Percentiles rank a stretch among this genome's conserved stretches.
These are phyloP conservation scores for Hypomyces perniciosus DNA, from an alignment of 2,329 filamentous ascomycete genomes.

Conservation along the genomic window DNA sequence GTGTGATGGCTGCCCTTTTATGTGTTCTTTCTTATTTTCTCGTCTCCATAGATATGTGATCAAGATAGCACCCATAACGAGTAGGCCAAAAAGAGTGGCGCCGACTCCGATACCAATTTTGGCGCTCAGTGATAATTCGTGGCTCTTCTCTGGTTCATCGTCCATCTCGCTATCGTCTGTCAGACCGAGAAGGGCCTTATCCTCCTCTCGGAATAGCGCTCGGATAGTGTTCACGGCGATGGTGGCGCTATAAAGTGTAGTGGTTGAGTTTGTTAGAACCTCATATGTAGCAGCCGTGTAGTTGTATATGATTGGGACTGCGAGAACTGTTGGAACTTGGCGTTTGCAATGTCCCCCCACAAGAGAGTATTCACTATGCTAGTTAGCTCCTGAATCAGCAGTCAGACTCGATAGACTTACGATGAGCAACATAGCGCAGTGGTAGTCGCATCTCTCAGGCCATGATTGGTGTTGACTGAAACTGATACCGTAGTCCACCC, in stretches of 20 bases:
- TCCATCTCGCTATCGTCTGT: conserved; percentile 27
- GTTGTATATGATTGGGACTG: conserved; percentile 32
- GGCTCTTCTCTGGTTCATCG: conserved; percentile 13
- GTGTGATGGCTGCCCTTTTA: conserved; percentile 9
- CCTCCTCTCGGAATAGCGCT: conserved; percentile 32
- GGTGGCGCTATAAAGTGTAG: conserved; percentile 32
- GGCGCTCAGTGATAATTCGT: conserved; percentile 24
- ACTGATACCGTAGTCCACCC: conserved; percentile 35
- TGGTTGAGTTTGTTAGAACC: conserved; percentile 30
- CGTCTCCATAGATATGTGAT: conserved; percentile 23
- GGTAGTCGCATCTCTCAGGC: conserved; percentile 26
- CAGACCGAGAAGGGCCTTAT: conserved; percentile 29
- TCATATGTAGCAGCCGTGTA: conserved; percentile 29
- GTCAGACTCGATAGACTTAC: conserved; percentile 22
- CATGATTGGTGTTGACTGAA: conserved; percentile 23
- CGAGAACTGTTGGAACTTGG: conserved; percentile 29
- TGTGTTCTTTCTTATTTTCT: conserved; percentile 4
- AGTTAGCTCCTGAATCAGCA: conserved; percentile 12
- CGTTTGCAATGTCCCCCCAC: conserved; percentile 30
- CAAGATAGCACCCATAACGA: conserved; percentile 22
- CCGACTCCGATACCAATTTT: conserved; percentile 32
- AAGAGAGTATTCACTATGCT: conserved; percentile 28
- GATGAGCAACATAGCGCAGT: conserved; percentile 37
- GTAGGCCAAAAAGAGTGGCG: conserved; percentile 24
- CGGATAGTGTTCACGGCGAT: conserved; percentile 33